phyloP scores from a whole-genome alignment of 176 grass and related monocot species.

The Dendrocalamus sinicus region DNA sequence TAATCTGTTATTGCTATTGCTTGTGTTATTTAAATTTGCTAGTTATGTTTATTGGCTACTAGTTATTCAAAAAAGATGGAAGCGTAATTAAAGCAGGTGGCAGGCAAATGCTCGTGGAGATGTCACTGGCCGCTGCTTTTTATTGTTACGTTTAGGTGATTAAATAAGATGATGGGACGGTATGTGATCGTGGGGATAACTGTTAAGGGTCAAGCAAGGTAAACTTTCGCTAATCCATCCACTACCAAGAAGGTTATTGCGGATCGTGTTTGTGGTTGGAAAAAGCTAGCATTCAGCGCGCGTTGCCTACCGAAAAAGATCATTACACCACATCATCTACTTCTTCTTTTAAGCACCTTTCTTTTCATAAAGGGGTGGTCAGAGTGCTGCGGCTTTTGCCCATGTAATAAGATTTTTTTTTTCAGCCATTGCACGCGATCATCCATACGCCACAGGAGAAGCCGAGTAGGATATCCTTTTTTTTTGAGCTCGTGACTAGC shows the following conservation, averaged over 20 bases:
- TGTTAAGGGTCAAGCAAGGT: not conserved
- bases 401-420: not conserved
- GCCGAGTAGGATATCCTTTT: too few species aligned
- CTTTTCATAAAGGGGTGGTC: not conserved
- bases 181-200: not conserved
- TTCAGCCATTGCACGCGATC: too few species aligned
- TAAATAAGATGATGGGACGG: not conserved
- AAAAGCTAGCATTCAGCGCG: too few species aligned
- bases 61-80: not conserved
- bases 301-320: too few species aligned
- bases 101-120: constrained; percentile 11
- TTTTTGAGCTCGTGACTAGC: too few species aligned
- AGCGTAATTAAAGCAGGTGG: not conserved
- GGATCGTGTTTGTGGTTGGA: too few species aligned
- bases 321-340: too few species aligned
- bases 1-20: too few species aligned
- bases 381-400: not conserved
- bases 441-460: too few species aligned
- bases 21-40: too few species aligned
- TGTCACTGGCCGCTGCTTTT: constrained; percentile 20
- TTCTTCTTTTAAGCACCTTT: not conserved
- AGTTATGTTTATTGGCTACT: too few species aligned
- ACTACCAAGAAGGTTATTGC: too few species aligned
- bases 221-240: not conserved
- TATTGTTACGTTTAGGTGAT: not conserved